Conservation (phyloP, 2,329 filamentous ascomycete genomes). For the Colletotrichum theobromicola region DNA sequence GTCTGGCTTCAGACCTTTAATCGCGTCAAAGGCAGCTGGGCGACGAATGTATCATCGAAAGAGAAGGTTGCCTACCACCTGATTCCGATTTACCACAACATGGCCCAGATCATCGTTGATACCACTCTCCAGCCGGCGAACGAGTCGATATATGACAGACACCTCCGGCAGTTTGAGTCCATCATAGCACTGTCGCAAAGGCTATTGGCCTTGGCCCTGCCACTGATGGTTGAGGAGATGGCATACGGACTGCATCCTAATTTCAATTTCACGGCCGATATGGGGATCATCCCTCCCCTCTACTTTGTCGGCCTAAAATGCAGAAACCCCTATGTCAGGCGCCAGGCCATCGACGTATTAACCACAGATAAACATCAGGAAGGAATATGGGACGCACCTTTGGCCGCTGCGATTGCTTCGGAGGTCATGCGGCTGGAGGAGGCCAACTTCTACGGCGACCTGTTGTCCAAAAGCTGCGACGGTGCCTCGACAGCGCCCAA, state of each 20-base stretch:
- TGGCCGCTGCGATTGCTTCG: slow-evolving; percentile 34
- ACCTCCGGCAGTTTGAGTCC: slow-evolving; percentile 33
- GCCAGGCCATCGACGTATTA: slow-evolving; percentile 40
- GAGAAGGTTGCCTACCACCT: slow-evolving; percentile 24
- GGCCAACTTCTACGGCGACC: slow-evolving; percentile 25
- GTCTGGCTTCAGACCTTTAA: slow-evolving; percentile 29
- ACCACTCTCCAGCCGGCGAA: slow-evolving; percentile 33
- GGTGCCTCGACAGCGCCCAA: neutral
- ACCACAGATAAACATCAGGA: slow-evolving; percentile 36
- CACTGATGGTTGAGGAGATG: neutral
- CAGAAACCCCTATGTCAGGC: slow-evolving; percentile 43
- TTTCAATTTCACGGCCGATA: slow-evolving; percentile 38
- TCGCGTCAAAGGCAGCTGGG: slow-evolving; percentile 22
- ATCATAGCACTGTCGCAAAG: slow-evolving; percentile 28
- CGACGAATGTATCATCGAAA: slow-evolving; percentile 16
- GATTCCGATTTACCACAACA: slow-evolving; percentile 42
- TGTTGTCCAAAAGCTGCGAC: neutral
- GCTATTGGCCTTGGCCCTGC: neutral
- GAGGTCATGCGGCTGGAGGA: slow-evolving; percentile 46
- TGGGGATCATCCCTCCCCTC: slow-evolving; percentile 49
- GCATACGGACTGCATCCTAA: neutral
- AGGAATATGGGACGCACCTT: slow-evolving; percentile 44
- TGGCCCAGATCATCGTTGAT: slow-evolving; percentile 47
- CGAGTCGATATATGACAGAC: slow-evolving; percentile 41
- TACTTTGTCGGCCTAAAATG: slow-evolving; percentile 54